Evolutionary conservation across 108 stramenopile genomes (phyloP), one percentile per base, ranked within the genome.

Genomic region (Nitzschia sp.): DNA sequence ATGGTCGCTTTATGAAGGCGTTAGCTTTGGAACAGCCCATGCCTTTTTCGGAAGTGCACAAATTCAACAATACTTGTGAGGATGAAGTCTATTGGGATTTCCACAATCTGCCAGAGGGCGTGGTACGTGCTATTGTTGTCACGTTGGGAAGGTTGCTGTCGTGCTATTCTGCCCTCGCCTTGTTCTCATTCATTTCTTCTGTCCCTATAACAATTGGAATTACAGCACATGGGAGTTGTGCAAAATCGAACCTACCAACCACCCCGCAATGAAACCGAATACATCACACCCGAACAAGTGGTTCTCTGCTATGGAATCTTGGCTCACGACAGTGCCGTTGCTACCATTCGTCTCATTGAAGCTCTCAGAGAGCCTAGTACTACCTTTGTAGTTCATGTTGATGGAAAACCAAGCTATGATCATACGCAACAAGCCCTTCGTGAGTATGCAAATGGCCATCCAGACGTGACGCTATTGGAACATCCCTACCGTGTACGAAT

Each of bases 341-440:
- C 84, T 12, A 90, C 89, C 8, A 93, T 93, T 26, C 90, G 93
- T 19, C 70, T 96, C 44, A 88, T 96, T 53, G 85, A 90, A 50
- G 77, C 80, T 51, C 58, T 96, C 46, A 77, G 87, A 41, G 92
- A 93, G 51, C 70, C 75, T 17, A 72, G 77, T 20, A 85, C 84
- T 12, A 75, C 51, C 7, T 94, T 94, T 75, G 81, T 96, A 10
- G 77, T 96, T 52, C 95, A 96, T 71, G 88, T 96, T 6, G 95
- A 96, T 76, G 92, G 75, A 43, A 96, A 96, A 64, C 29, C 29
- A 34, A 34, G 29, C 29, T 86, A 87, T 63, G 83, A 91, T 57
- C 76, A 81, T 41, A 90, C 89, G 0, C 72, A 92, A 34, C 44
- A 76, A 24, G 65, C 71, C 10, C 66, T 94, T 55, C 69, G 80